Percentiles rank a stretch among this genome's conserved stretches.
phyloP scores from a whole-genome alignment of 1,284 basidiomycete genomes.

The Moniliophthora roreri region DNA sequence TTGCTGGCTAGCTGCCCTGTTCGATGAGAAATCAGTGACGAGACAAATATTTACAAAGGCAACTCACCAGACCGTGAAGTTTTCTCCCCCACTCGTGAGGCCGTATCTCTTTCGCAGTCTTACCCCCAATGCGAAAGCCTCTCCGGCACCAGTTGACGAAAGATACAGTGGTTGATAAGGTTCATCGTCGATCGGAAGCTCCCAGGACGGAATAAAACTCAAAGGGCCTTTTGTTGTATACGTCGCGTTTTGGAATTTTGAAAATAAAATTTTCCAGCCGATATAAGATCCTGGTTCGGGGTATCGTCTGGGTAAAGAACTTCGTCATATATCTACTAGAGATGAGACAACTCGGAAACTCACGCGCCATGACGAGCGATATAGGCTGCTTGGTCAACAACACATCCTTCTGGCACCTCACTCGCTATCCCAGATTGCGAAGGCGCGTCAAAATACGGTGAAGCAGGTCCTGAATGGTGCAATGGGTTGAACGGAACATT shows the following conservation, averaged over 20 bases:
- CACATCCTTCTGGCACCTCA: slow-evolving; percentile 34
- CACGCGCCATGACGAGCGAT: slow-evolving; percentile 43
- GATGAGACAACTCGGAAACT: slow-evolving; percentile 15
- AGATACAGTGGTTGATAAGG: slow-evolving; percentile 38
- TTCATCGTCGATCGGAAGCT: slow-evolving; percentile 37
- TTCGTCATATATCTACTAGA: neutral
- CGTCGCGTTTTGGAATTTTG: slow-evolving; percentile 39
- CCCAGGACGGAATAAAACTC: slow-evolving; percentile 40
- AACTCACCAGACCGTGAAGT: slow-evolving; percentile 41
- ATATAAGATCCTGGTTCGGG: slow-evolving; percentile 39
- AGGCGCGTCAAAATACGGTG: slow-evolving; percentile 44
- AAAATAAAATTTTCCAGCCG: slow-evolving; percentile 36
- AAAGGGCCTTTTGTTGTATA: slow-evolving; percentile 39
- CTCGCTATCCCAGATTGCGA: slow-evolving; percentile 31
- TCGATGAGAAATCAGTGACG: neutral
- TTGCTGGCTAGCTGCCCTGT: slow-evolving; percentile 40
- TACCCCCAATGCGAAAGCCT: slow-evolving; percentile 39
- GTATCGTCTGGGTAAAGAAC: slow-evolving; percentile 32
- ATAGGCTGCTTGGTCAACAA: slow-evolving; percentile 44
- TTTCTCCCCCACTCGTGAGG: slow-evolving; percentile 38
- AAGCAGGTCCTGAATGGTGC: slow-evolving; percentile 40
- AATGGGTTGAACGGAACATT: slow-evolving; percentile 33
- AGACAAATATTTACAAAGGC: too few species aligned
- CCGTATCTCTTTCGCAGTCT: slow-evolving; percentile 37
- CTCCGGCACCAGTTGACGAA: slow-evolving; percentile 35